Base-by-base conservation (phyloP, 352 stramenopile genomes). In the Pythium guiyangense region DNA sequence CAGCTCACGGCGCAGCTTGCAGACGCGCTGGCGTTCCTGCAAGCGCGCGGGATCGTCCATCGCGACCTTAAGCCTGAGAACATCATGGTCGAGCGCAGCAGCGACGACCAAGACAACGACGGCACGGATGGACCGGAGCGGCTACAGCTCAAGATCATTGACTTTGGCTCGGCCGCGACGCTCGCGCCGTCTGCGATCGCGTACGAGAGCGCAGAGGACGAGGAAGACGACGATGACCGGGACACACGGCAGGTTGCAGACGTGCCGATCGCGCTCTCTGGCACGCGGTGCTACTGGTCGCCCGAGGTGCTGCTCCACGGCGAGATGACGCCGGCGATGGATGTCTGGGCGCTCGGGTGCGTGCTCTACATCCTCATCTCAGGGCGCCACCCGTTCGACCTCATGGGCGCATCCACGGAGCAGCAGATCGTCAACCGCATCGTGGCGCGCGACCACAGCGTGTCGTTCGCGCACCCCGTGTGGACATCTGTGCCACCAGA, bases 1-100 rank as follows among this genome's bases (percentile, higher is more conserved):
- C 63, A 79, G 40, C 70, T 93, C 17, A 68, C 77, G 9, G 65
- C 69, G 8, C 81, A 95, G 45, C 57, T 95, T 17, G 74, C 79
- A 9, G 79, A 74, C 31, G 85, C 83, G 20, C 57, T 95, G 34
- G 62, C 69, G 29, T 95, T 93, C 55, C 75, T 96, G 52, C 64
- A 88, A 44, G 43, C 69, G 12, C 54, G 74, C 6, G 69, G 82
- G 44, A 70, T 96, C 31, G 67, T 92, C 34, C 88, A 96, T 54
- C 78, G 86, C n/a, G 88, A 96, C 58, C 66, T 96, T 17, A 96
- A 96, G 57, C 88, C 88, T 0, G 88, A 94, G 58, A 96, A 96
- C 56, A 73, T 96, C 57, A 88, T 96, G 72, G 58, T 95, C 42
- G 37, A 35, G 8, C 48, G n/a, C 14, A 48, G 57, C 25, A 18